phyloP scores from a whole-genome alignment of 768 basidiomycete species.

The Exidia glandulosa region DNA sequence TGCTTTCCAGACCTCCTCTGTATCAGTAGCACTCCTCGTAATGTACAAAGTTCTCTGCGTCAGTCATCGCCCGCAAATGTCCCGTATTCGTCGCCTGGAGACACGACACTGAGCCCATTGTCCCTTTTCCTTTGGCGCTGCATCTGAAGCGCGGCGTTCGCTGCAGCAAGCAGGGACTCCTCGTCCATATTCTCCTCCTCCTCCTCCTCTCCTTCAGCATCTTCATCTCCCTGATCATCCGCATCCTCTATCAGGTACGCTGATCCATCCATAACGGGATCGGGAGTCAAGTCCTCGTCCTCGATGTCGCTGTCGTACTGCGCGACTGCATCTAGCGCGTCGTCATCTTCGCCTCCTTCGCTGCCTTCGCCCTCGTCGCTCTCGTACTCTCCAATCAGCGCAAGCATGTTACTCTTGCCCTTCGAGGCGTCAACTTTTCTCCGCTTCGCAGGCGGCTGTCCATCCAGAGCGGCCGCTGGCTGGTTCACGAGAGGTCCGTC shows the following conservation, averaged over 20 bases:
- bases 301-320: constrained; percentile 26
- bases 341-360: constrained; percentile 16
- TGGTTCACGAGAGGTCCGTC: constrained; percentile 47
- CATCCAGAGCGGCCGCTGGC: neutral
- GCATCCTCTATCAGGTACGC: too few species aligned
- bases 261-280: neutral
- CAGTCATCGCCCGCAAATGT: too few species aligned
- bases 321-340: constrained; percentile 30
- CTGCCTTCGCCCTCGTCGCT: constrained; percentile 33
- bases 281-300: constrained; percentile 8
- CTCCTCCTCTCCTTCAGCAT: too few species aligned
- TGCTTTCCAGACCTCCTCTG: neutral
- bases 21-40: neutral
- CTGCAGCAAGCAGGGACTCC: too few species aligned
- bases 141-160: too few species aligned
- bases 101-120: too few species aligned
- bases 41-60: too few species aligned
- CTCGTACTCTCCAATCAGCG: constrained; percentile 50
- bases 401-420: constrained; percentile 44
- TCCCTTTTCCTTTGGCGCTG: too few species aligned
- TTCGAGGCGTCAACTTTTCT: constrained; percentile 41
- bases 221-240: too few species aligned
- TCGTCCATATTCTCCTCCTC: too few species aligned
- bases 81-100: too few species aligned
- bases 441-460: constrained; percentile 29